Evolutionary conservation across 2,329 filamentous ascomycete species (phyloP).

Genomic region (Diaporthe velutina): DNA sequence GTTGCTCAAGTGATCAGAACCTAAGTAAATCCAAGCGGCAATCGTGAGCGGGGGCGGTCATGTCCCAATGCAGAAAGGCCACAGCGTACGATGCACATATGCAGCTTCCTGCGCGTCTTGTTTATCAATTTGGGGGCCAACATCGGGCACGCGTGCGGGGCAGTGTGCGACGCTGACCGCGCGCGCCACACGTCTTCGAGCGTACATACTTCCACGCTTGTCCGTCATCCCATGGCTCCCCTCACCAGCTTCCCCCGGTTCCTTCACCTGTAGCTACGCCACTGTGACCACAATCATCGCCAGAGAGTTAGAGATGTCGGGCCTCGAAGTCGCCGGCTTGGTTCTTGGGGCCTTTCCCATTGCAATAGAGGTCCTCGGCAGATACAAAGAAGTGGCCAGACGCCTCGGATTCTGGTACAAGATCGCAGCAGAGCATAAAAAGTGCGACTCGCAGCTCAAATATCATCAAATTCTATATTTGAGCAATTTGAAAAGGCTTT

Average conservation of each 20-base stretch:
- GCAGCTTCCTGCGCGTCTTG: not conserved
- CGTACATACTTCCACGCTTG: not conserved
- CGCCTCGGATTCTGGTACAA: slow-evolving; percentile 1
- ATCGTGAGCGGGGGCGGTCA: not conserved
- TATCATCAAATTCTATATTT: not conserved
- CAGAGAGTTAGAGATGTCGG: not conserved
- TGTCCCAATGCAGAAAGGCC: not conserved
- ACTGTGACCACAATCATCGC: accelerated
- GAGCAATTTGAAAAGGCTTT: not conserved
- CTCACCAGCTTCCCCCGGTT: no score
- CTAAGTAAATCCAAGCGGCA: no score
- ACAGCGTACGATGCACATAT: not conserved
- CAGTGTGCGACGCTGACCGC: not conserved
- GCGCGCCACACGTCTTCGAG: not conserved
- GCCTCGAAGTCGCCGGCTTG: not conserved
- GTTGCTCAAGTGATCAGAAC: not conserved
- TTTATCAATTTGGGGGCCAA: not conserved
- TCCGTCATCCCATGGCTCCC: no score
- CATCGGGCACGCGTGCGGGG: not conserved
- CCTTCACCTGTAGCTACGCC: no score
- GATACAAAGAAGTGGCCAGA: slow-evolving; percentile 15
- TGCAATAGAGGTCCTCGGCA: not conserved
- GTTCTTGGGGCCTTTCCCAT: not conserved
- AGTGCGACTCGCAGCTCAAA: not conserved
- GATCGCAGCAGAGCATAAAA: not conserved